Evolutionary conservation across 495 filamentous ascomycete genomes (phyloP).

Genomic region (Penicillium dipodomyicola): DNA sequence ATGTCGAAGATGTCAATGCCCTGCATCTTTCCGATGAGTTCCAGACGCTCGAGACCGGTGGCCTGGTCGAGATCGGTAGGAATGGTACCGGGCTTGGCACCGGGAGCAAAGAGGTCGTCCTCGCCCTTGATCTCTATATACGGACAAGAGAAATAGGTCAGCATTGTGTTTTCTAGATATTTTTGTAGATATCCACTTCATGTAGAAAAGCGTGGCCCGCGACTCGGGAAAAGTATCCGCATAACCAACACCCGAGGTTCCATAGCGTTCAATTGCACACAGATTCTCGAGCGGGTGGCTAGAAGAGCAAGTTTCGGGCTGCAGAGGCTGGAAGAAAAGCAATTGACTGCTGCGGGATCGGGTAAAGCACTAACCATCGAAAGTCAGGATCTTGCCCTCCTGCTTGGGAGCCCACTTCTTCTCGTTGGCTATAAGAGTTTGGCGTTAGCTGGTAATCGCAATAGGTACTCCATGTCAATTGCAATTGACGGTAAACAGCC

Average conservation of each 20-base stretch:
- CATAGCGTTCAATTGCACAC: slow-evolving; percentile 8
- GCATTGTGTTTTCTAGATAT: background rate
- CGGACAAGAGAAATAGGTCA: slow-evolving; percentile 9
- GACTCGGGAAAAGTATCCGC: slow-evolving; percentile 16
- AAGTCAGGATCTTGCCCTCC: slow-evolving; percentile 46
- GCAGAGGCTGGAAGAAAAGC: slow-evolving; percentile 2
- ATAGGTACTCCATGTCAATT: slow-evolving; percentile 6
- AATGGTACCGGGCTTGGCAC: slow-evolving; percentile 76
- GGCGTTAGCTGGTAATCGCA: slow-evolving; percentile 30
- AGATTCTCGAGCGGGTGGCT: background rate
- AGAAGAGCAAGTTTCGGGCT: background rate
- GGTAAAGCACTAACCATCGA: slow-evolving; percentile 41
- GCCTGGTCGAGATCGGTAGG: slow-evolving; percentile 92
- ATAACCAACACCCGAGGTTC: slow-evolving; percentile 13
- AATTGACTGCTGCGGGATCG: slow-evolving; percentile 18
- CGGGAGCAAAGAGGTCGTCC: slow-evolving; percentile 79
- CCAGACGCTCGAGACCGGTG: slow-evolving; percentile 95
- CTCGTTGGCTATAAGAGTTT: slow-evolving; percentile 32
- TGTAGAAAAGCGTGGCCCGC: slow-evolving; percentile 1
- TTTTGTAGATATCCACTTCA: background rate
- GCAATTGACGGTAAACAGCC: slow-evolving; percentile 16
- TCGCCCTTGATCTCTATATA: slow-evolving; percentile 76
- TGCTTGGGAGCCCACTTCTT: slow-evolving; percentile 37
- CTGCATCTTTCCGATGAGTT: slow-evolving; percentile 99
- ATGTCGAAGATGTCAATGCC: slow-evolving; percentile 98